Percentiles rank a stretch among this genome's conserved stretches.
Evolutionary conservation across 1,139 yeast species (phyloP).

Genomic region (Hanseniaspora sp.): DNA sequence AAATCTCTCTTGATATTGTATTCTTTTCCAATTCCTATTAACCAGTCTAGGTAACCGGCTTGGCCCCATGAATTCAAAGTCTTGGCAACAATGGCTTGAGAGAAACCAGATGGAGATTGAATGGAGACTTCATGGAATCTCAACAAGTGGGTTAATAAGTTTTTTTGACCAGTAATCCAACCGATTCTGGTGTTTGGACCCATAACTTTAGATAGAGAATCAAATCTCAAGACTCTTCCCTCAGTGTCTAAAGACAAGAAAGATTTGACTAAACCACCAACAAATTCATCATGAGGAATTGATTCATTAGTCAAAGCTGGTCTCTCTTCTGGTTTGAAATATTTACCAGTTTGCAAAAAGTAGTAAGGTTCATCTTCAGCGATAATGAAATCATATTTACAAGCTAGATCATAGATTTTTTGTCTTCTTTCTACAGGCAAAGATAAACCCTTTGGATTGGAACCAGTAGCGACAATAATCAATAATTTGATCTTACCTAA

Average conservation of each 20-base stretch:
- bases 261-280: conserved; percentile 62
- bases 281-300: conserved; percentile 42
- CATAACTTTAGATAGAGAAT: conserved; percentile 80
- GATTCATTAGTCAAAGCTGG: neutral
- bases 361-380: conserved; percentile 94
- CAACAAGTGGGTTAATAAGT: conserved; percentile 53
- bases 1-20: conserved; percentile 67
- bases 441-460: conserved; percentile 89
- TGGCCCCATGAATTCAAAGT: conserved; percentile 63
- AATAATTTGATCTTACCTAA: conserved; percentile 64
- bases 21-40: conserved; percentile 70
- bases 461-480: conserved; percentile 85
- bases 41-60: conserved; percentile 73
- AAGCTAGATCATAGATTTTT: conserved; percentile 59
- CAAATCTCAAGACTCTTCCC: conserved; percentile 84
- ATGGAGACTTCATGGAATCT: conserved; percentile 73
- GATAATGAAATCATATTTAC: conserved; percentile 70
- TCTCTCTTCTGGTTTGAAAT: conserved; percentile 31
- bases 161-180: conserved; percentile 73
- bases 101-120: conserved; percentile 74
- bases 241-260: conserved; percentile 69
- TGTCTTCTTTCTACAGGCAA: conserved; percentile 60
- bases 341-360: conserved; percentile 76
- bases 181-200: conserved; percentile 91
- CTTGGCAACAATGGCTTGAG: conserved; percentile 59